Percentiles rank a stretch among this genome's conserved stretches.
phyloP scores from a whole-genome alignment of 2,329 filamentous ascomycete species.

The Lecanicillium sp. region DNA sequence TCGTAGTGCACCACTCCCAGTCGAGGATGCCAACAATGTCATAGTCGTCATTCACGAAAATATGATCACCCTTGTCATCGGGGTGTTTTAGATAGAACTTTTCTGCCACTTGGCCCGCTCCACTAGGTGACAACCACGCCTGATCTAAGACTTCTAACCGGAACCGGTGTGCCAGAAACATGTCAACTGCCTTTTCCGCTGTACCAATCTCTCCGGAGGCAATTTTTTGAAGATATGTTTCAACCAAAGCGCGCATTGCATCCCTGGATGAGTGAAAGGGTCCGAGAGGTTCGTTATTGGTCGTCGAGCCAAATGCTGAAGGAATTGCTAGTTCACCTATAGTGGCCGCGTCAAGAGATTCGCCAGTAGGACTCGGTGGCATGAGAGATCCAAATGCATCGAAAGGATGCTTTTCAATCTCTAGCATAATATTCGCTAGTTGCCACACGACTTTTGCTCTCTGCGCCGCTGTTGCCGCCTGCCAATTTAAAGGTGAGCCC shows the following conservation, averaged over 20 bases:
- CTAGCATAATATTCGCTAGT: slow-evolving; percentile 21
- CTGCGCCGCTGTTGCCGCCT: slow-evolving; percentile 17
- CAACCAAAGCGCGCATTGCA: slow-evolving; percentile 10
- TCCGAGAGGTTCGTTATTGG: slow-evolving; percentile 9
- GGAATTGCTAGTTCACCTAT: slow-evolving; percentile 10
- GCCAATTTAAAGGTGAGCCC: slow-evolving; percentile 25
- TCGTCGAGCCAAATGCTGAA: slow-evolving; percentile 12
- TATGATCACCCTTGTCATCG: slow-evolving; percentile 38
- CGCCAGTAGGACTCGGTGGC: too few relatives aligned
- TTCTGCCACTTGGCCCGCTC: not conserved
- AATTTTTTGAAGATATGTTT: slow-evolving; percentile 17
- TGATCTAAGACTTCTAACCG: slow-evolving; percentile 4
- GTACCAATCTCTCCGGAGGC: slow-evolving; percentile 15
- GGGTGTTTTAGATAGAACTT: slow-evolving; percentile 29
- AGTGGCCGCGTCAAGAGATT: not conserved
- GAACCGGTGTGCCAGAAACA: slow-evolving; percentile 11
- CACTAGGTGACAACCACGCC: not conserved
- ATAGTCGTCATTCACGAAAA: slow-evolving; percentile 28
- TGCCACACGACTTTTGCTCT: slow-evolving; percentile 22
- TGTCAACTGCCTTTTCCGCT: slow-evolving; percentile 11
- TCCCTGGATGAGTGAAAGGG: slow-evolving; percentile 18
- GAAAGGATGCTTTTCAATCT: slow-evolving; percentile 24
- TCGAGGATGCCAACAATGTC: slow-evolving; percentile 35
- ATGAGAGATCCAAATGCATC: slow-evolving; percentile 17
- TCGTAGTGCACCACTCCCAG: slow-evolving; percentile 29